A percentile compares a stretch with the other conserved stretches of the same genome.
These are phyloP conservation scores for Paralagenidium karlingii DNA, from an alignment of 352 stramenopile genomes.

Conservation along the genomic window DNA sequence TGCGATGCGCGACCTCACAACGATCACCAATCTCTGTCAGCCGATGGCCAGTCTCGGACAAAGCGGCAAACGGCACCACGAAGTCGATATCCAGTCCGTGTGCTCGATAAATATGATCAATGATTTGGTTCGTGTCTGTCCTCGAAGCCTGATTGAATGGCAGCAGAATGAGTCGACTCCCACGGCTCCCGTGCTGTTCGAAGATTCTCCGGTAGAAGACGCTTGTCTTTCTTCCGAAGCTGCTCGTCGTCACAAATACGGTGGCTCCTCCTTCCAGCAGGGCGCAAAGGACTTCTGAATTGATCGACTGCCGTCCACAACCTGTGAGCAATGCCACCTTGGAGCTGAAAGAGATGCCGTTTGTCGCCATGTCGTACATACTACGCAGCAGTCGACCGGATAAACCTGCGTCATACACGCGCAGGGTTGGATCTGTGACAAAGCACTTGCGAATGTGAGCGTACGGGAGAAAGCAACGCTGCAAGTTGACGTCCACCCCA, in stretches of 20 bases:
- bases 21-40: constrained; percentile 68
- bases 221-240: constrained; percentile 42
- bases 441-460: constrained; percentile 68
- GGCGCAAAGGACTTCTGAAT: constrained; percentile 68
- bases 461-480: constrained; percentile 50
- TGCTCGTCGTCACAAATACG: constrained; percentile 78
- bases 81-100: constrained; percentile 80
- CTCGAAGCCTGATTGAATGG: constrained; percentile 82
- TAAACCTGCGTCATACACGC: constrained; percentile 68
- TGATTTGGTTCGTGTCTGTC: constrained; percentile 49
- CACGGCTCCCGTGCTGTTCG: constrained; percentile 71
- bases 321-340: constrained; percentile 81
- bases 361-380: constrained; percentile 78
- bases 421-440: constrained; percentile 60
- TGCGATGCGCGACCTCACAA: constrained; percentile 72
- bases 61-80: constrained; percentile 75
- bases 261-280: constrained; percentile 76
- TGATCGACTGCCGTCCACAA: constrained; percentile 78
- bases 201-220: constrained; percentile 67
- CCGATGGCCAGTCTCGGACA: constrained; percentile 65
- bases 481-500: constrained; percentile 46
- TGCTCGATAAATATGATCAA: constrained; percentile 75
- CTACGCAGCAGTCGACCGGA: constrained; percentile 67
- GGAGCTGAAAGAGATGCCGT: constrained; percentile 70
- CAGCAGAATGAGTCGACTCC: constrained; percentile 63